Percentiles rank a stretch among this genome's conserved stretches.
These are phyloP conservation scores for Kuraishia molischiana DNA, from an alignment of 805 yeast species.

Conservation along the genomic window DNA sequence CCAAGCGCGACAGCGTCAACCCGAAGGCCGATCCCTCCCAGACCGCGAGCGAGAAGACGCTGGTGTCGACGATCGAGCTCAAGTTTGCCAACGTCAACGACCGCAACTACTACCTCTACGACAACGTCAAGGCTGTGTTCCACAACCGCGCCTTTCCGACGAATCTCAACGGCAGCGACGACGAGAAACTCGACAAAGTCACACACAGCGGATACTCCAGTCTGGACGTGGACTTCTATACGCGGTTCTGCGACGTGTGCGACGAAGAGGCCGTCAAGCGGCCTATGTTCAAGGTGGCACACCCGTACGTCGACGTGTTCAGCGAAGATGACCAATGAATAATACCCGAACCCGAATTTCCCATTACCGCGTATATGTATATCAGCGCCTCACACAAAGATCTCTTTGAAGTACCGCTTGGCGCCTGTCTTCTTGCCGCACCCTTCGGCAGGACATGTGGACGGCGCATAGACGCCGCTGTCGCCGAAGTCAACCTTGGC, in stretches of 20 bases:
- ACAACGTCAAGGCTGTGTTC: slow-evolving; percentile 20
- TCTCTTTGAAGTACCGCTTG: slow-evolving; percentile 44
- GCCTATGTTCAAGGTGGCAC: not conserved
- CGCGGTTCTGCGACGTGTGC: not conserved
- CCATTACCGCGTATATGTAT: too few relatives aligned
- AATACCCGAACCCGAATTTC: too few relatives aligned
- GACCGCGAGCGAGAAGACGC: not conserved
- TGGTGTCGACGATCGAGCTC: slow-evolving; percentile 17
- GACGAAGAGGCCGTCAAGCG: not conserved
- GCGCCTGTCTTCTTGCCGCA: slow-evolving; percentile 37
- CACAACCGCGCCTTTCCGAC: slow-evolving; percentile 7
- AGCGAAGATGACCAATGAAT: slow-evolving; percentile 3
- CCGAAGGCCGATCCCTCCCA: not conserved
- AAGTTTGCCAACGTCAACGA: slow-evolving; percentile 16
- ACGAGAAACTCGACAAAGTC: not conserved
- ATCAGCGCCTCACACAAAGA: slow-evolving; percentile 24
- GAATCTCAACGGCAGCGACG: not conserved
- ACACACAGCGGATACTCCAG: not conserved
- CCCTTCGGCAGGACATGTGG: slow-evolving; percentile 42
- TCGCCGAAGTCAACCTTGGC: slow-evolving; percentile 10
- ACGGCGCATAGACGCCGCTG: slow-evolving; percentile 43
- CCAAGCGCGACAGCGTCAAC: not conserved
- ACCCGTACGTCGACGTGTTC: slow-evolving; percentile 1
- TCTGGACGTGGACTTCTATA: slow-evolving; percentile 1
- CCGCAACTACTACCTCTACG: slow-evolving; percentile 16